These are phyloP conservation scores for Smittium mucronatum DNA, from an alignment of 371 early-diverging fungal genomes.

Conservation along the genomic window DNA sequence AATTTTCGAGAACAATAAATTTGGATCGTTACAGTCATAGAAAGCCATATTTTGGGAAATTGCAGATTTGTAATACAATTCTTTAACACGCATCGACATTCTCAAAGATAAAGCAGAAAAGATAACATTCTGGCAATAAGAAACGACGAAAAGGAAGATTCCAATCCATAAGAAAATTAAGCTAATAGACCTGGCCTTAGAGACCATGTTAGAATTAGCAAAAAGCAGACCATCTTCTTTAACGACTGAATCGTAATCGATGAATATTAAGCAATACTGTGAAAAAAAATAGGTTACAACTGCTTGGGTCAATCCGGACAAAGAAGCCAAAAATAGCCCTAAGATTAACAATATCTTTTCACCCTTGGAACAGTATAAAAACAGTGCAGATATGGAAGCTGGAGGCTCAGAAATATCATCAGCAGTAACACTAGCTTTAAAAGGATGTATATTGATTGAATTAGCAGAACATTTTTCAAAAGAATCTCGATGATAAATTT, in stretches of 20 bases:
- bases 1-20: slow-evolving; percentile 56
- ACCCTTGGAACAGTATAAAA: slow-evolving; percentile 45
- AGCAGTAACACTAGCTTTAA: too few species aligned
- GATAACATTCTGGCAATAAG: slow-evolving; percentile 21
- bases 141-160: slow-evolving; percentile 17
- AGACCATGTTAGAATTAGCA: slow-evolving; percentile 16
- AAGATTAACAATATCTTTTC: slow-evolving; percentile 45
- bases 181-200: slow-evolving; percentile 20
- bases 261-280: slow-evolving; percentile 5
- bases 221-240: background rate
- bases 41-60: slow-evolving; percentile 83
- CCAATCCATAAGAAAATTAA: slow-evolving; percentile 29
- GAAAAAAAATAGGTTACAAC: slow-evolving; percentile 42
- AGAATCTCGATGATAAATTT: too few species aligned
- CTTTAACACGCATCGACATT: slow-evolving; percentile 41
- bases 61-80: slow-evolving; percentile 54
- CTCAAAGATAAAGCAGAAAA: slow-evolving; percentile 30
- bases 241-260: slow-evolving; percentile 12
- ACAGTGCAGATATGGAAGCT: slow-evolving; percentile 33
- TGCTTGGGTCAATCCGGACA: slow-evolving; percentile 39
- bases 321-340: slow-evolving; percentile 32
- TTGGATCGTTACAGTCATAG: slow-evolving; percentile 64
- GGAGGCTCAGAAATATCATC: too few species aligned
- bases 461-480: too few species aligned
- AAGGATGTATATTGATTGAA: too few species aligned